Percentiles rank a stretch among this genome's conserved stretches.
Conservation (phyloP, 192 early-diverging fungal species). For the Coemansia sp. region DNA sequence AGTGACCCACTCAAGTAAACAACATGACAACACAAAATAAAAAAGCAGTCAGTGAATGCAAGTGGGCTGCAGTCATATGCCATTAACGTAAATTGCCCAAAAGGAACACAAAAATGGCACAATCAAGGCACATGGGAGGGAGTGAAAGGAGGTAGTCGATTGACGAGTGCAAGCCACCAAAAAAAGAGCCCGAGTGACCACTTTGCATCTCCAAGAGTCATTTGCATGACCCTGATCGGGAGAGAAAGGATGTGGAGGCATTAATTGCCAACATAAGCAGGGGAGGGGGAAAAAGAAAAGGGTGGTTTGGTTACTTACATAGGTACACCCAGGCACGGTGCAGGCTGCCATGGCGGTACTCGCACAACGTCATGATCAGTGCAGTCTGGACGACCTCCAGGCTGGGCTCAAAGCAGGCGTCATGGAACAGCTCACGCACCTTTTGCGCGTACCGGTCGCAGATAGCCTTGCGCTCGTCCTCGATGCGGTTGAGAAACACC, state of each 20-base stretch:
- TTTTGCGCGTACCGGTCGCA: slow-evolving; percentile 45
- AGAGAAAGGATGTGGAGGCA: neutral
- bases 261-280: neutral
- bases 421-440: slow-evolving; percentile 52
- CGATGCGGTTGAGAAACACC: slow-evolving; percentile 48
- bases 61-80: slow-evolving; percentile 3
- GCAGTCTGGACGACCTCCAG: slow-evolving; percentile 53
- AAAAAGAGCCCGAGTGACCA: neutral
- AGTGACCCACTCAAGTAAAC: slow-evolving; percentile 1
- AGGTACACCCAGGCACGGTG: slow-evolving; percentile 53
- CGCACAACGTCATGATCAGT: slow-evolving; percentile 55
- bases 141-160: neutral
- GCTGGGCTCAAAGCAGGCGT: slow-evolving; percentile 50
- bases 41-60: neutral
- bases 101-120: neutral
- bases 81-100: neutral
- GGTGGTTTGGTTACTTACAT: slow-evolving; percentile 45
- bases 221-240: slow-evolving; percentile 7
- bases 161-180: slow-evolving; percentile 23
- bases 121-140: slow-evolving; percentile 1
- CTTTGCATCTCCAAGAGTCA: neutral
- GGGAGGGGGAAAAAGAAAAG: neutral
- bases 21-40: neutral
- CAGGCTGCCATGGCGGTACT: slow-evolving; percentile 48
- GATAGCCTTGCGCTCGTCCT: slow-evolving; percentile 45